Base-by-base conservation (phyloP, 2,329 filamentous ascomycete species). In the Pseudogymnoascus sp. region DNA sequence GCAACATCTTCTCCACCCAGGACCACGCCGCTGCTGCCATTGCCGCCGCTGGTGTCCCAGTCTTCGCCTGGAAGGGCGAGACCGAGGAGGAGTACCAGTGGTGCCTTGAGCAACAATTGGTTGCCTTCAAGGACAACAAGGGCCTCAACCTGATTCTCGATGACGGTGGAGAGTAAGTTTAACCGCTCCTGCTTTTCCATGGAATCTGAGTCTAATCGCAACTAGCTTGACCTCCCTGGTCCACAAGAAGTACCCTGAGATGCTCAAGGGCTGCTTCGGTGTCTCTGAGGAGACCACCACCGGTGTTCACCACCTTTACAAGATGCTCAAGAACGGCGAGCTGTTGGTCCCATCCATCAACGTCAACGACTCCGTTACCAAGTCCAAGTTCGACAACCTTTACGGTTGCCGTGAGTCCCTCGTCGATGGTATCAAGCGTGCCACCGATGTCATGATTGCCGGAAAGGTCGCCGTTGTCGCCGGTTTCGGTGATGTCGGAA, bases 331-430 rank as follows among this genome's bases (percentile, higher is more conserved):
- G 86, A 87, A 90, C 72, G 85, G 85, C 77, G 84, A 86, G 78
- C 91, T 97, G 69, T 88, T 96, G 67, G 90, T 96, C 70, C 94
- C 94, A 70, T 85, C 93, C 79, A 91, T 97, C 88, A 99, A 99
- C 80, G 93, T 99, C 85, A 97, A 99, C 83, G 93, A 99, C 87
- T 92, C 90, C 65, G 93, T 99, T 76, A 99, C 94, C 80, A 99
- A 97, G 89, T 96, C 92, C 81, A 99, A 99, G 87, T 99, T 99
- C 78, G 94, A 97, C 87, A 99, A 99, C 88, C 83, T 97, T 69
- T 99, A 97, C 86, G 93, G 94, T 76, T 97, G 94, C 91, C 89
- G 92, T 77, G 94, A 97, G 84, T 97, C 93, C 68, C 89, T 99
- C 73, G 88, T 99, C 74, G 94, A 99, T 78, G 94, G 94, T 78